Percentiles rank a stretch among this genome's conserved stretches.
Conservation (phyloP, 305 asterid genomes). For the Fraxinus xanthoxyloides region DNA sequence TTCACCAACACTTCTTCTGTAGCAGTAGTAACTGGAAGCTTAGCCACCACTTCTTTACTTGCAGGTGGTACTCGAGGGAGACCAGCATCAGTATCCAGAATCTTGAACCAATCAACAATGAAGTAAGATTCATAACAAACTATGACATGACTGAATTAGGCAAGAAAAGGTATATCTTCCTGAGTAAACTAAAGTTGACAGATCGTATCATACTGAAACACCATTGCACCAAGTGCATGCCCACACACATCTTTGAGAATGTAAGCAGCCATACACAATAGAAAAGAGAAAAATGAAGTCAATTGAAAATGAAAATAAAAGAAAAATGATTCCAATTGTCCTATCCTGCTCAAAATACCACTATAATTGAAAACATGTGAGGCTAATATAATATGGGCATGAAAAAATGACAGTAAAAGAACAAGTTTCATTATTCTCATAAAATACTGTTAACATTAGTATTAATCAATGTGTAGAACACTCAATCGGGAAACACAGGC, state of each 20-base stretch:
- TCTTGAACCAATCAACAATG: constrained; percentile 33
- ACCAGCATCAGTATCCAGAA: constrained; percentile 52
- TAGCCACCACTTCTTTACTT: constrained; percentile 89
- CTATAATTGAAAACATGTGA: neutral
- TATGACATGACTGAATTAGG: neutral
- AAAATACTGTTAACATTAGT: neutral
- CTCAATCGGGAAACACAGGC: neutral
- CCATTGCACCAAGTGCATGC: neutral
- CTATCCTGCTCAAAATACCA: neutral
- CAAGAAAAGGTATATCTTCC: neutral
- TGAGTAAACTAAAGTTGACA: neutral
- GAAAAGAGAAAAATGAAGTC: neutral
- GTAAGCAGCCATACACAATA: neutral
- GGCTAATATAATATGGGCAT: neutral
- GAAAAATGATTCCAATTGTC: neutral
- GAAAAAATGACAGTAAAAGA: neutral
- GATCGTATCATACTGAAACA: neutral
- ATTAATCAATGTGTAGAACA: neutral
- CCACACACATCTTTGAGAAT: neutral
- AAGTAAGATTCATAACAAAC: constrained; percentile 15
- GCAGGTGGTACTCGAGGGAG: constrained; percentile 93
- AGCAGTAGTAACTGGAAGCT: constrained; percentile 68
- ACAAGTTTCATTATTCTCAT: neutral
- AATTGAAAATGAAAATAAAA: neutral
- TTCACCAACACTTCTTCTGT: constrained; percentile 58